A percentile compares a stretch with the other conserved stretches of the same genome.
phyloP scores from a whole-genome alignment of 208 protist genomes.

The Trypanosoma conorhini region DNA sequence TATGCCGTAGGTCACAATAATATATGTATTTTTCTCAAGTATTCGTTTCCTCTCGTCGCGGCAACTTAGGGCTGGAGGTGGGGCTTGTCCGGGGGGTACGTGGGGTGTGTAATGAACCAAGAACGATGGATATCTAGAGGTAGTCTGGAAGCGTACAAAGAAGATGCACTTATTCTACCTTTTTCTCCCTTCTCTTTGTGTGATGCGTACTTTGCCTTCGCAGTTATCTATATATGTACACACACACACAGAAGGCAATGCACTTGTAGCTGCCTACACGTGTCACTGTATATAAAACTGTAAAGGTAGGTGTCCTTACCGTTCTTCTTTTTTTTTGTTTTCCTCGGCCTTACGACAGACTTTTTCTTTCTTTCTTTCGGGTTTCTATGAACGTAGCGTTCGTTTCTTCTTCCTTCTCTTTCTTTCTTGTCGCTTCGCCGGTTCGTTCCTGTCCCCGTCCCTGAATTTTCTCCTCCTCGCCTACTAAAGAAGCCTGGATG shows the following conservation, averaged over 20 bases:
- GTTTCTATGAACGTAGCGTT: background rate
- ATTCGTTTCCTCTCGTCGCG: background rate
- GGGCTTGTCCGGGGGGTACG: background rate
- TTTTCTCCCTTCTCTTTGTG: background rate
- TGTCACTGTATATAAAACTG: background rate
- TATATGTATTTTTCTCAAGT: background rate
- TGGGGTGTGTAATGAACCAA: background rate
- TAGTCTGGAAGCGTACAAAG: background rate
- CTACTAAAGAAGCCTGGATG: background rate
- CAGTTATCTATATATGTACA: slow-evolving; percentile 4
- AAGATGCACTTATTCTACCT: background rate
- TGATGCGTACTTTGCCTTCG: background rate
- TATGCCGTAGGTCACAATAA: background rate
- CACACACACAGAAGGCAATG: background rate
- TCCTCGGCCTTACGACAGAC: background rate
- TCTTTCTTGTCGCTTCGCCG: background rate
- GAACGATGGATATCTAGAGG: background rate
- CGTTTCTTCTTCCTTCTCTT: slow-evolving; percentile 1
- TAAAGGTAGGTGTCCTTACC: background rate
- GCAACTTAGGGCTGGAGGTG: background rate
- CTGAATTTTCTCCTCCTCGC: slow-evolving; percentile 1
- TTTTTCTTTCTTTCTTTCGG: background rate
- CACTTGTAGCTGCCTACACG: background rate
- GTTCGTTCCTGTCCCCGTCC: slow-evolving; percentile 3
- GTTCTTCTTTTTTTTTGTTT: slow-evolving; percentile 22